phyloP scores from a whole-genome alignment of 768 basidiomycete genomes.

The Suillus alpinus region DNA sequence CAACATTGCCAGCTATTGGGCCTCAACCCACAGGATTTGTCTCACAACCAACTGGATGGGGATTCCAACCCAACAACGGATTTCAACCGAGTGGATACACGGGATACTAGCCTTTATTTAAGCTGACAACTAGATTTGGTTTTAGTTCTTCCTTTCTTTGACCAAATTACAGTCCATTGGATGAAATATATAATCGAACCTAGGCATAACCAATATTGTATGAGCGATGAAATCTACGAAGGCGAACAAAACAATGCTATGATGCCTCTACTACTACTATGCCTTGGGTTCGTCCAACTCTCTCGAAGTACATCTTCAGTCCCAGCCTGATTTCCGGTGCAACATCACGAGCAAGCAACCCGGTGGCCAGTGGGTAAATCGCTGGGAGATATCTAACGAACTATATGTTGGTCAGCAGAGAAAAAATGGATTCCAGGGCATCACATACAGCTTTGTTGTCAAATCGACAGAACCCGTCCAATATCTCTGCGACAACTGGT shows the following conservation, averaged over 20 bases:
- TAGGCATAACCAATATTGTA: conserved; percentile 12
- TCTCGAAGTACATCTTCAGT: conserved; percentile 73
- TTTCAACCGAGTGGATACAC: conserved; percentile 30
- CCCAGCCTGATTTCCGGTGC: conserved; percentile 79
- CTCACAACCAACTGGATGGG: conserved; percentile 63
- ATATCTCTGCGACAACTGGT: conserved; percentile 94
- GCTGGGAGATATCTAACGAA: conserved; percentile 85
- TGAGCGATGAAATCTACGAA: conserved; percentile 16
- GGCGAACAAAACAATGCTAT: conserved; percentile 30
- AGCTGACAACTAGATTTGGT: conserved; percentile 12
- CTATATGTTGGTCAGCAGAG: conserved; percentile 39
- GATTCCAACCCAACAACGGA: conserved; percentile 32
- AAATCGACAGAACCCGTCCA: conserved; percentile 86
- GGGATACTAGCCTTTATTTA: conserved; percentile 35
- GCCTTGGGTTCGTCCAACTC: conserved; percentile 72
- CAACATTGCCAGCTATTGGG: conserved; percentile 16
- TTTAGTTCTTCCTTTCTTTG: conserved; percentile 29
- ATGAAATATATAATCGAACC: conserved; percentile 18
- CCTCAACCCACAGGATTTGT: conserved; percentile 36
- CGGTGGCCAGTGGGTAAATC: conserved; percentile 87
- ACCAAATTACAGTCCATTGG: conserved; percentile 27
- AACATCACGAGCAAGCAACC: conserved; percentile 79
- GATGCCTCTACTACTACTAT: conserved; percentile 70
- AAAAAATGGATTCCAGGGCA: background rate
- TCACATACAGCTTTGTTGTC: conserved; percentile 85